Evolutionary conservation across 2,329 filamentous ascomycete genomes (phyloP).

Genomic region (Beauveria sp.): DNA sequence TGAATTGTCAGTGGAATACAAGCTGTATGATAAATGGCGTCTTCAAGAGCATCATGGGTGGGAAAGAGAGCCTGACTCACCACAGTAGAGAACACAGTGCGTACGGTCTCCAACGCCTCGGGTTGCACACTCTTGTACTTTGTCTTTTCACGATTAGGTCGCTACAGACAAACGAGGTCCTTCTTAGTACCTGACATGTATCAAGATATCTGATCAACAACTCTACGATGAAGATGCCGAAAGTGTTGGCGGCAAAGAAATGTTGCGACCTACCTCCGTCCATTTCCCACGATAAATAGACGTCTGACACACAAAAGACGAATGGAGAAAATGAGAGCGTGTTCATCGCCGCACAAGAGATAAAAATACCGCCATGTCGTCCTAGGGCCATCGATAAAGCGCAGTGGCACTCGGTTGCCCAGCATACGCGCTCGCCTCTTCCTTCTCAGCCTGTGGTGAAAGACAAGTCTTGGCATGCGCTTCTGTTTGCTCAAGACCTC

Average conservation of each 20-base stretch:
- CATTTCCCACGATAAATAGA: neutral
- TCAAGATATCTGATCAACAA: neutral
- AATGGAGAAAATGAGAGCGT: too few species aligned
- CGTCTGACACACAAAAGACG: neutral
- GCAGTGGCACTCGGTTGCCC: neutral
- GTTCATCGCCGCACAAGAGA: neutral
- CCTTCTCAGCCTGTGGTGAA: slow-evolving; percentile 3
- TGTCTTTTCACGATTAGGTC: neutral
- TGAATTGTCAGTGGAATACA: neutral
- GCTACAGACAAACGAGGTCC: too few species aligned
- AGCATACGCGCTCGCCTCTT: neutral
- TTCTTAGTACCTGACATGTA: neutral
- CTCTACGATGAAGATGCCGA: neutral
- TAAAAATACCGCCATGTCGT: neutral
- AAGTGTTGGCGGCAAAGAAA: neutral
- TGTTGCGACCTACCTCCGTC: neutral
- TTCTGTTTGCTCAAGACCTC: neutral
- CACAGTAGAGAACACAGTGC: neutral
- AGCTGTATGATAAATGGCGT: neutral
- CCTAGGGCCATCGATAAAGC: neutral
- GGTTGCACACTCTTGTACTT: neutral
- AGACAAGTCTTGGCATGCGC: neutral
- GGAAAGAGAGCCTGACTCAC: neutral
- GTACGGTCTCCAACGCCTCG: neutral
- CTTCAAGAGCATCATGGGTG: too few species aligned